Conservation (phyloP, 306 rosid genomes). For the Vachellia pachyceras region DNA sequence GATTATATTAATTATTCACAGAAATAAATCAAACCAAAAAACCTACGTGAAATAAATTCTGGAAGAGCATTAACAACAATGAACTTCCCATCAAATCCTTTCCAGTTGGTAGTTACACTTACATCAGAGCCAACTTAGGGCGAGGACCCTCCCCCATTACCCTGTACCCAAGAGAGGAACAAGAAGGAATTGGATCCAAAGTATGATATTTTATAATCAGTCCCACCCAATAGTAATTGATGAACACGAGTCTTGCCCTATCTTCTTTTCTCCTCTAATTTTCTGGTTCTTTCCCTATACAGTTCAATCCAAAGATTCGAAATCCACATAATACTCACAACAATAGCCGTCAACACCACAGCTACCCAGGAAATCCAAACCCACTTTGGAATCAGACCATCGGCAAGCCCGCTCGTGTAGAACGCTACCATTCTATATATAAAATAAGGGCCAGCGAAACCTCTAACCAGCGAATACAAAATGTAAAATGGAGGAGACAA, state of each 20-base stretch:
- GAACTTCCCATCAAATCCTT: background rate
- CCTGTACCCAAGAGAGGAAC: background rate
- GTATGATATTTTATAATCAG: background rate
- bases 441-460: conserved; percentile 71
- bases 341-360: conserved; percentile 71
- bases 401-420: conserved; percentile 59
- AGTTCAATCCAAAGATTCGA: conserved; percentile 78
- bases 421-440: conserved; percentile 64
- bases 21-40: background rate
- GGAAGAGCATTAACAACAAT: background rate
- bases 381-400: conserved; percentile 71
- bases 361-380: conserved; percentile 84
- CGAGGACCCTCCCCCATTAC: background rate
- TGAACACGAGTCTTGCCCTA: conserved; percentile 34
- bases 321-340: conserved; percentile 86
- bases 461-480: conserved; percentile 67
- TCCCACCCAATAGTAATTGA: background rate
- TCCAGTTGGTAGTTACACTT: background rate
- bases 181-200: background rate
- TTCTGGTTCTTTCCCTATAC: conserved; percentile 46
- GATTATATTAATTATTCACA: conserved; percentile 15
- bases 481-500: conserved; percentile 75
- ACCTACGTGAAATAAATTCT: background rate
- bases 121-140: background rate
- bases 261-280: conserved; percentile 60